Evolutionary conservation across 2,329 filamentous ascomycete genomes (phyloP).

Genomic region (Aspergillus tubingensis): DNA sequence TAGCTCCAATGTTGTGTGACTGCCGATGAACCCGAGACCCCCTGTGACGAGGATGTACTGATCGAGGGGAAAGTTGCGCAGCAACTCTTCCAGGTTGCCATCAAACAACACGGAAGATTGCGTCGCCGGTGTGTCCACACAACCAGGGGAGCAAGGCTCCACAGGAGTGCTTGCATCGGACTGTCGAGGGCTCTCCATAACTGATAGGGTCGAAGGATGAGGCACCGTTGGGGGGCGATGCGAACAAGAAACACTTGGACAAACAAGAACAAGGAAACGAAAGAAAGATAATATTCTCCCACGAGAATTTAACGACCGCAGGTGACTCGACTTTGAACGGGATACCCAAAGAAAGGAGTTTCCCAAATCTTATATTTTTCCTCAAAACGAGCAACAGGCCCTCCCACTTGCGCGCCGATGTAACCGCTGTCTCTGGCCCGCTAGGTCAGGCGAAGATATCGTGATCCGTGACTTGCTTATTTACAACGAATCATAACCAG

Average conservation of each 20-base stretch:
- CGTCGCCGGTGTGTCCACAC: conserved; percentile 47
- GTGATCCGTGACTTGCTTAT: conserved; percentile 23
- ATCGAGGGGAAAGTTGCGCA: conserved; percentile 41
- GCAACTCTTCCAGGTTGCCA: conserved; percentile 45
- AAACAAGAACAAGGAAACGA: conserved; percentile 16
- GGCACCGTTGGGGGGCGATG: conserved; percentile 14
- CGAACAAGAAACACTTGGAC: conserved; percentile 11
- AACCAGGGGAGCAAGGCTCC: conserved; percentile 32
- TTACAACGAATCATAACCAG: conserved; percentile 22
- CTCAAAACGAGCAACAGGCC: conserved; percentile 11
- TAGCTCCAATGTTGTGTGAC: conserved; percentile 46
- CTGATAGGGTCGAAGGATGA: conserved; percentile 14
- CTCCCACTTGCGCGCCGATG: conserved; percentile 20
- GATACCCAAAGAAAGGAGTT: conserved; percentile 17
- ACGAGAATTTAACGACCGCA: conserved; percentile 10
- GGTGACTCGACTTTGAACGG: conserved; percentile 7
- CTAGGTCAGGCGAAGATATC: conserved; percentile 23
- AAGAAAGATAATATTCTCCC: conserved; percentile 8
- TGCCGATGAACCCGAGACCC: conserved; percentile 46
- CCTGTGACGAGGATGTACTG: conserved; percentile 49
- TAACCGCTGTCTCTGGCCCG: conserved; percentile 22
- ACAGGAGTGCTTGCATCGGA: conserved; percentile 35
- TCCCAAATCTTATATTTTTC: conserved; percentile 27
- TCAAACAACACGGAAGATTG: conserved; percentile 50
- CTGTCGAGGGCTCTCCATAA: conserved; percentile 33